Evolutionary conservation across 148 eudicot species (phyloP), one percentile per base, ranked within the genome.

Genomic region (Drosera capensis): DNA sequence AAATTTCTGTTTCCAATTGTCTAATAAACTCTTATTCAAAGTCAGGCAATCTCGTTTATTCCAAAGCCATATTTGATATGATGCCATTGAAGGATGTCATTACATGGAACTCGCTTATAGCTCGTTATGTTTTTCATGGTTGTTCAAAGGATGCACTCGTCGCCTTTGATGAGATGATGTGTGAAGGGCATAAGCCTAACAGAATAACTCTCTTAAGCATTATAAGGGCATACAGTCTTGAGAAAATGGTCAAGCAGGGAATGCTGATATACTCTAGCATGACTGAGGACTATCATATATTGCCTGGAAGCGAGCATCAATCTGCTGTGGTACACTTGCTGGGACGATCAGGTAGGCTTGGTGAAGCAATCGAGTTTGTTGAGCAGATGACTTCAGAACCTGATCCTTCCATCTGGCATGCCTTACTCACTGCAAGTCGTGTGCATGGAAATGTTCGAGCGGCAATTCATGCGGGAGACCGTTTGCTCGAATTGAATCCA

Each of bases 311-410:
- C 56, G 90, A 82, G 22, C 96, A 82, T 59, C 68, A 55, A 64
- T 50, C 56, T 20, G 94, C 86, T 22, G 82, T 87, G 86, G 63
- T 87, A 17, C 43, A 68, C 40, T 65, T 86, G 47, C 66, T 66
- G 55, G 88, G 96, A 8, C 82, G 90, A 52, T 76, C 86, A 21
- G 86, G 96, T 41, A 68, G 56, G 63, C 74, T 87, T 46, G 69
- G 67, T 39, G 94, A 71, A 53, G 82, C 88, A 28, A 37, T 70
- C 16, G 68, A 74, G 6, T 74, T 87, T 49, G 59, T 82, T 20
- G 54, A 63, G 40, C 43, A 52, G 14, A 82, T 82, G 90, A 47
- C 50, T n/a, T 30, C 65, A 15, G 74, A 77, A 57, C 72, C 80
- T 36, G 82, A 71, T 41, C 38, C 42, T 31, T 63, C 64, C 59